Base-by-base conservation (phyloP, 2,329 filamentous ascomycete species). In the Cadophora sp. region DNA sequence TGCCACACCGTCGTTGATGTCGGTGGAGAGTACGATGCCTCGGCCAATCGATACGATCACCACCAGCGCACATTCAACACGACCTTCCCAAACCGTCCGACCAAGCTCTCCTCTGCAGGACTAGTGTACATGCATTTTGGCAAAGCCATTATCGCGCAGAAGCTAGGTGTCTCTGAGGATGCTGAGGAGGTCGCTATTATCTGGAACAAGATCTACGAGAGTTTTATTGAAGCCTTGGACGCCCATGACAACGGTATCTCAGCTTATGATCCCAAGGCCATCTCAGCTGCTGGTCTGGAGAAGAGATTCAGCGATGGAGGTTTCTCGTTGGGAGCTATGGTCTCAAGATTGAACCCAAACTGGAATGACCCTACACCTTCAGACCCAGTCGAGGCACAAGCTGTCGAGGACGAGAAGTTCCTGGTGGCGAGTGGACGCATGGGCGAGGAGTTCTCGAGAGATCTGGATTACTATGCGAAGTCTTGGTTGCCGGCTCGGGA, bases 1-100 rank as follows among this genome's bases (percentile, higher is more conserved):
- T 97, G 95, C 84, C 92, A 97, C 83, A 97, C 93, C 64, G 94
- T 99, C 67, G 95, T 98, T 73, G 96, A 99, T 78, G 96, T 98
- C n/a, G 94, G 95, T 77, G 95, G 94, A 75, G 92, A 95, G 80
- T 98, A 99, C 82, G 91, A 97, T 77, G 82, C 92, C 64, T 79
- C 83, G 60, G 81, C 81, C 71, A 88, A 93, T 80, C 91, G 95
- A 75, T 99, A 92, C 84, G 96, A 99, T 81, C 96, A 99, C 83
- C 96, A 99, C 85, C 96, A 99, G 84, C 93, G 95, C 71, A 90
- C 89, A 77, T 99, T 99, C 84, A 81, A 82, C 67, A 91, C 91
- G 66, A 93, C 90, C 56, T 99, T 99, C 81, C 94, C 95, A 22
- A 87, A 87, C 68, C 91, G 91, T 76, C 79, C 81, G 63, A 99